Conservation (phyloP, 2,329 filamentous ascomycete genomes). For the Ophiostoma triangulosporum region DNA sequence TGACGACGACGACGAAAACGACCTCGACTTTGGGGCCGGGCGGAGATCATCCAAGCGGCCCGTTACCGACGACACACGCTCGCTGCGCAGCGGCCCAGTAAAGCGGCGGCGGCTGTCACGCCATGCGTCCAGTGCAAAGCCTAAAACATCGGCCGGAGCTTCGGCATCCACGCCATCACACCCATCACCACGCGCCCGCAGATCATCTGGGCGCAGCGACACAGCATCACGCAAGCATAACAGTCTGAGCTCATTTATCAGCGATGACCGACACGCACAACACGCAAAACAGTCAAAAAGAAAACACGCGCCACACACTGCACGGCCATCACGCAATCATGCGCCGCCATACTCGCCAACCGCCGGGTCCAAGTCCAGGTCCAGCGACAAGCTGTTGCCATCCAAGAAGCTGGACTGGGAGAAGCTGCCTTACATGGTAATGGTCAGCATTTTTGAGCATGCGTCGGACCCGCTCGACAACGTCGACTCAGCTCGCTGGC, state of each 20-base stretch:
- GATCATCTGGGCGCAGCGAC: background rate
- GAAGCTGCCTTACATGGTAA: conserved; percentile 38
- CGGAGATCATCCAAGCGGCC: conserved; percentile 1
- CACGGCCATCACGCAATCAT: background rate
- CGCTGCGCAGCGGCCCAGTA: background rate
- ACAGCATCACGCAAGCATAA: background rate
- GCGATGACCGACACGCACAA: background rate
- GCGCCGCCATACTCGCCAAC: no score
- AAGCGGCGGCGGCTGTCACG: conserved; percentile 7
- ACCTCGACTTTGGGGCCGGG: conserved; percentile 2
- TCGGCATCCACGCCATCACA: background rate
- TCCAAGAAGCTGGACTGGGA: conserved; percentile 17
- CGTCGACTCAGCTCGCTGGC: conserved; percentile 38
- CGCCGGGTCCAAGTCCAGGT: background rate
- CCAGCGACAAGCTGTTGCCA: background rate
- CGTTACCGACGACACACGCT: background rate
- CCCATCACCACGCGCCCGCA: background rate
- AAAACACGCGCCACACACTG: no score
- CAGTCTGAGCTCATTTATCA: background rate
- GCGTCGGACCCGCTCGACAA: conserved; percentile 46
- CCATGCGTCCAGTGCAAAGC: no score
- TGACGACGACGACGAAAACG: background rate
- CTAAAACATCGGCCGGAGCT: background rate
- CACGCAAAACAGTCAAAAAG: no score
- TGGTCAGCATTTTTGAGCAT: conserved; percentile 55